phyloP scores from a whole-genome alignment of 2,329 filamentous ascomycete genomes.

The Aciculosporium take region DNA sequence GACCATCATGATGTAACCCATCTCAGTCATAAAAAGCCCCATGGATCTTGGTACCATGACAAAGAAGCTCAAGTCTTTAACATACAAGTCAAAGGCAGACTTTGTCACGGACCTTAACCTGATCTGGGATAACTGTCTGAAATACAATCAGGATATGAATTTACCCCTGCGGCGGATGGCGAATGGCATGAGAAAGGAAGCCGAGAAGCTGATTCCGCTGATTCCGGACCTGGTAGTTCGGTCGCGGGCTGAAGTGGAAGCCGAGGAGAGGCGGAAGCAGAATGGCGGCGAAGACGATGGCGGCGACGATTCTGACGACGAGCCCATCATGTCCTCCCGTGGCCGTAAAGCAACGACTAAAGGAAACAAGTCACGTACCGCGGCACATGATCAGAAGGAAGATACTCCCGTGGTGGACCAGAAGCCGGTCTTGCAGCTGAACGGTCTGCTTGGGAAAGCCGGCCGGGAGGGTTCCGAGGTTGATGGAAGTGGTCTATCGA shows the following conservation, averaged over 20 bases:
- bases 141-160: constrained; percentile 81
- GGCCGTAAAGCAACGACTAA: constrained; percentile 73
- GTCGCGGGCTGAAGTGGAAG: constrained; percentile 86
- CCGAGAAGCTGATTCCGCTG: constrained; percentile 85
- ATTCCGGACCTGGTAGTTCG: constrained; percentile 88
- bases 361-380: constrained; percentile 62
- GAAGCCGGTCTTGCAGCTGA: constrained; percentile 57
- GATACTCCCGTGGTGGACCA: constrained; percentile 63
- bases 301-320: constrained; percentile 86
- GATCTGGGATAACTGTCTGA: constrained; percentile 94
- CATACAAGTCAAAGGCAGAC: constrained; percentile 80
- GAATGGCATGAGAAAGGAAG: constrained; percentile 91
- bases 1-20: not conserved
- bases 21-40: constrained; percentile 75
- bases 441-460: constrained; percentile 43
- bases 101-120: constrained; percentile 88
- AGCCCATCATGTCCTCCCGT: constrained; percentile 94
- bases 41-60: constrained; percentile 99
- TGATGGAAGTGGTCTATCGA: constrained; percentile 73
- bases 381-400: constrained; percentile 59
- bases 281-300: constrained; percentile 72
- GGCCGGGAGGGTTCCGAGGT: constrained; percentile 64
- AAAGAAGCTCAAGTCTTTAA: constrained; percentile 76
- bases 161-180: constrained; percentile 87
- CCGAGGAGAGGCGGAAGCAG: constrained; percentile 70